Base-by-base conservation (phyloP, 1,284 basidiomycete genomes). In the Hymenochaete sp. region DNA sequence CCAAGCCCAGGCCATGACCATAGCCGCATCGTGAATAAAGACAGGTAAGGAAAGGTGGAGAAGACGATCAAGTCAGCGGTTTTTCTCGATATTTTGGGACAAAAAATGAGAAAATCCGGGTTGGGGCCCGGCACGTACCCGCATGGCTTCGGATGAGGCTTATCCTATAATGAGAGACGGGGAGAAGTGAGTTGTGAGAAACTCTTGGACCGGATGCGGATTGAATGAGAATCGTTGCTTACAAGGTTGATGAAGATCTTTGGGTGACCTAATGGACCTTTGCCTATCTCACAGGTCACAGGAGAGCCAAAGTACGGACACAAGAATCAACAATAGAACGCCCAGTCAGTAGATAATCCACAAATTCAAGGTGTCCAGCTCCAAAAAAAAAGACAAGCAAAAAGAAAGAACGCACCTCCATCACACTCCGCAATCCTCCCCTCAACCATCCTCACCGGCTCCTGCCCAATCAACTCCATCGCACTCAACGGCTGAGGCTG, bases 221-320 rank as follows among this genome's bases (percentile, higher is more conserved):
- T 18, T 28, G 25, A 14, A 32, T 35, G 32, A 35, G 14, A 6
- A 35, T n/a, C 14, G 32, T 6, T 3, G 60, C 80, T 48, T 55
- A 88, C 93, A 61, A 97, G 65, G 71, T 97, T 98, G 66, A 98
- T 95, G 62, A 79, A 98, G 54, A 98, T 82, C 72, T 91, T 93
- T 11, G 95, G 95, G 63, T 98, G 95, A 38, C 95, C 95, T 26
- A 98, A 75, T 40, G 95, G 79, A n/a, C 95, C 95, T 63, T 81
- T 82, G 64, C 93, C 93, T 98, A 54, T 10, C 47, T 42, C 29
- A 26, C 11, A 11, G n/a, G n/a, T n/a, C n/a, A n/a, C n/a, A n/a
- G n/a, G 32, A n/a, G 32, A 35, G 14, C 32, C 32, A n/a, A 35
- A 35, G 32, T n/a, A 35, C 32, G 14, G 14, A 9, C 9, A 14